Evolutionary conservation across 1,139 yeast genomes (phyloP).

Genomic region (Yamadazyma trypodendri): DNA sequence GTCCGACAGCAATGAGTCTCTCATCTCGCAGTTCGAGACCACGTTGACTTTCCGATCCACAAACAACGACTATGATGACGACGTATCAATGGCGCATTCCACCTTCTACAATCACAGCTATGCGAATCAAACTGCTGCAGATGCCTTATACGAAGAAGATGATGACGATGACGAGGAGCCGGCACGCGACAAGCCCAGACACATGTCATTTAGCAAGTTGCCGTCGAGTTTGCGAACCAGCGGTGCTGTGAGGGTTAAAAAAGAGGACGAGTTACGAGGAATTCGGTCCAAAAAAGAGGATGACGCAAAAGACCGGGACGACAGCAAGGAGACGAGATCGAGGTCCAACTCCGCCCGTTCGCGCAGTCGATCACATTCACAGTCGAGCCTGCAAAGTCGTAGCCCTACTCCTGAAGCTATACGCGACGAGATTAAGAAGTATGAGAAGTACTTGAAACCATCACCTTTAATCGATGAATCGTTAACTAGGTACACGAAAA

Average conservation of each 20-base stretch:
- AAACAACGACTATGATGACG: constrained; percentile 35
- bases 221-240: constrained; percentile 22
- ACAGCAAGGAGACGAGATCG: constrained; percentile 1
- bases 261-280: constrained; percentile 8
- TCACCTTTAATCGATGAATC: constrained; percentile 35
- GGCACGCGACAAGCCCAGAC: neutral
- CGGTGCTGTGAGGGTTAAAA: constrained; percentile 20
- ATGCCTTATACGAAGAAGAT: constrained; percentile 34
- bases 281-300: neutral
- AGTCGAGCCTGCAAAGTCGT: constrained; percentile 5
- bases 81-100: constrained; percentile 45
- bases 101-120: constrained; percentile 34
- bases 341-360: constrained; percentile 8
- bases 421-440: constrained; percentile 7
- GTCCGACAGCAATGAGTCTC: constrained; percentile 43
- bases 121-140: constrained; percentile 31
- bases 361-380: constrained; percentile 7
- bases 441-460: constrained; percentile 28
- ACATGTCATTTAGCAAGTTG: constrained; percentile 21
- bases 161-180: constrained; percentile 18
- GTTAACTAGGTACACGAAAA: constrained; percentile 38
- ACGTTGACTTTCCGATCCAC: constrained; percentile 46
- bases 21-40: constrained; percentile 49
- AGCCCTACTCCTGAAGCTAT: constrained; percentile 9
- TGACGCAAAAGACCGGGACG: constrained; percentile 3